Base-by-base conservation (phyloP, 768 basidiomycete genomes). In the Hypholoma sublateritium region DNA sequence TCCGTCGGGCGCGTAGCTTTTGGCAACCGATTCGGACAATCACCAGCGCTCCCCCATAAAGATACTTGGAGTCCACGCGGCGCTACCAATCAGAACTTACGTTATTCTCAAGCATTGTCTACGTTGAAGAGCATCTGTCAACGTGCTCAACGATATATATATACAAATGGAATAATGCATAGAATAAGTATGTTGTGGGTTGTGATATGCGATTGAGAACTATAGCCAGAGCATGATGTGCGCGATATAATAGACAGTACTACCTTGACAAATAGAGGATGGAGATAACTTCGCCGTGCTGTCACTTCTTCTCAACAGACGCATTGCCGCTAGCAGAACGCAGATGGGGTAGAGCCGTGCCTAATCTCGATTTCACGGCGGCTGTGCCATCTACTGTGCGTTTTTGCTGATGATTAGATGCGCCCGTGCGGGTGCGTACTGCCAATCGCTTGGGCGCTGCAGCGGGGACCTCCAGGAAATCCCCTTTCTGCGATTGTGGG, bases 401-500 rank as follows among this genome's bases (percentile, higher is more conserved):
- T 36, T 56, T 42, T 14, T 35, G 19, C 22, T 22, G 25, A 32
- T 16, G 32, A n/a, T n/a, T 19, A 19, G 41, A 19, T 16, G 49
- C 28, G 11, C 11, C 12, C 17, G 57, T 16, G 51, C 51, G 55
- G 36, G 37, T 25, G 4, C 51, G 59, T 17, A 48, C 37, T 21
- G 56, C 39, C 8, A 19, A 8, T 35, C 54, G 55, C 43, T 55
- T 50, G 34, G 45, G 22, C 24, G 48, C 21, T 28, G 45, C 22
- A 55, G 54, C 53, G 1, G 50, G 48, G 34, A 44, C 51, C 5
- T 32, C 28, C 7, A 53, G 22, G 11, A 52, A 41, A 25, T 50
- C 56, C n/a, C 50, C 50, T 42, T 56, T 55, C 49, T 17, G 59
- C 22, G 35, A n/a, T 36, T 50, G 44, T 17, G 52, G 55, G 22